Evolutionary conservation across 306 rosid species (phyloP).

Genomic region (Trifolium fragiferum): DNA sequence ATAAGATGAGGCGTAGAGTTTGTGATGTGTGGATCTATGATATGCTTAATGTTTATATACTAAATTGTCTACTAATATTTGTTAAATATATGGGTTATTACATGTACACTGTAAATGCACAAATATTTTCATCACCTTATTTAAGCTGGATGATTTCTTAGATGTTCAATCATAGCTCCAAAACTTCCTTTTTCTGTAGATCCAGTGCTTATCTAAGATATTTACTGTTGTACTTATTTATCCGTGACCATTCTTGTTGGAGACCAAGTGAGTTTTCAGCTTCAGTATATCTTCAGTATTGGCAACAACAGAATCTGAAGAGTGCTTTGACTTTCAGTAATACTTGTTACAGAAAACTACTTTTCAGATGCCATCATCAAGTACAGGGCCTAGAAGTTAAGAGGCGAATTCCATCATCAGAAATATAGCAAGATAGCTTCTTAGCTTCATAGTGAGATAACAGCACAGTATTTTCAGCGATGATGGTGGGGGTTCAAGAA

Average conservation of each 20-base stretch:
- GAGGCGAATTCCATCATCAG: background rate
- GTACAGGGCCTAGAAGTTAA: background rate
- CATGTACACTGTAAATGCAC: background rate
- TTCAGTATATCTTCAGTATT: background rate
- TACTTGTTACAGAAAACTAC: background rate
- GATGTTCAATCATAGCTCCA: conserved; percentile 3
- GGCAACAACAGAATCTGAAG: background rate
- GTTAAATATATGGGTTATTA: background rate
- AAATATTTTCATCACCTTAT: background rate
- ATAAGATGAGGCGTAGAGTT: background rate
- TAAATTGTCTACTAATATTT: background rate
- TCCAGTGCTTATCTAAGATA: background rate
- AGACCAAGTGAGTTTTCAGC: background rate
- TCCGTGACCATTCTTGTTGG: background rate
- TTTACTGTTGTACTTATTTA: background rate
- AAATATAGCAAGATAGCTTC: background rate
- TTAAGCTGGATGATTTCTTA: conserved; percentile 2
- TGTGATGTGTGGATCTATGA: background rate
- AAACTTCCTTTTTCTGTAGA: background rate
- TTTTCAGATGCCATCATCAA: too few relatives aligned
- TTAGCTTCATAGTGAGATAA: background rate
- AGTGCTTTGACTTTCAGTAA: background rate
- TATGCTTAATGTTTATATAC: background rate
- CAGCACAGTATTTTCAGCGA: too few relatives aligned
- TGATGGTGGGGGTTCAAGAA: background rate